A percentile compares a stretch with the other conserved stretches of the same genome.
Evolutionary conservation across 345 rosid genomes (phyloP).

Genomic region (Pistacia vera): DNA sequence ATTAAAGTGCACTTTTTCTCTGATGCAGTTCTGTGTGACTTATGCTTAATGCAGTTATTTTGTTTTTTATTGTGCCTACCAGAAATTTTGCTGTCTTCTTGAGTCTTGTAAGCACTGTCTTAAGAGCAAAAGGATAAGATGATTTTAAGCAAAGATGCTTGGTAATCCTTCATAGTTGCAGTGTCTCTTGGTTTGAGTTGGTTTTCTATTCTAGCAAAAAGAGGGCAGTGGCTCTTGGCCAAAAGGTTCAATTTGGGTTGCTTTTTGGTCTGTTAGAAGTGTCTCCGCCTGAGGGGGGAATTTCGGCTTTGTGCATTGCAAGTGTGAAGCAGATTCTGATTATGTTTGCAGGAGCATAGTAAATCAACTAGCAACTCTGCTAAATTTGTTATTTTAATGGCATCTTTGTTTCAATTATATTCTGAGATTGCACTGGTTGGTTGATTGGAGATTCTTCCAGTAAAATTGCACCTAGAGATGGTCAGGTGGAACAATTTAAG

Average conservation of each 20-base stretch:
- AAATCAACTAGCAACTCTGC: too few relatives aligned
- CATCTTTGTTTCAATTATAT: too few relatives aligned
- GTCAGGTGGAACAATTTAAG: neutral
- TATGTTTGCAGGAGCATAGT: too few relatives aligned
- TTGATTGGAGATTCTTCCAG: neutral
- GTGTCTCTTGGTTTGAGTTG: neutral
- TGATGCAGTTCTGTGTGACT: neutral
- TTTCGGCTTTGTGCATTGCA: neutral
- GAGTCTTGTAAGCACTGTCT: neutral
- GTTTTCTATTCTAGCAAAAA: neutral
- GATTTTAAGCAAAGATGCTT: neutral
- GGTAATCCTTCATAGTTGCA: neutral
- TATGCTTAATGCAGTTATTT: neutral
- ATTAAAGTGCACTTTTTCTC: neutral
- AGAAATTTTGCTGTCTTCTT: neutral
- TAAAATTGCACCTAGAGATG: neutral
- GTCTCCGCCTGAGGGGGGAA: neutral
- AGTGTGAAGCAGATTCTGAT: too few relatives aligned
- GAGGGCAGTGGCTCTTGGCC: neutral
- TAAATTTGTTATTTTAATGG: too few relatives aligned
- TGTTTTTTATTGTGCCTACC: neutral
- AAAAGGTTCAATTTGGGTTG: neutral
- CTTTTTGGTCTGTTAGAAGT: neutral
- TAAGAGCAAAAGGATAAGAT: neutral
- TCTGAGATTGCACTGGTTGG: neutral